Base-by-base conservation (phyloP, 2,329 filamentous ascomycete species). In the Fusarium verrucosum region DNA sequence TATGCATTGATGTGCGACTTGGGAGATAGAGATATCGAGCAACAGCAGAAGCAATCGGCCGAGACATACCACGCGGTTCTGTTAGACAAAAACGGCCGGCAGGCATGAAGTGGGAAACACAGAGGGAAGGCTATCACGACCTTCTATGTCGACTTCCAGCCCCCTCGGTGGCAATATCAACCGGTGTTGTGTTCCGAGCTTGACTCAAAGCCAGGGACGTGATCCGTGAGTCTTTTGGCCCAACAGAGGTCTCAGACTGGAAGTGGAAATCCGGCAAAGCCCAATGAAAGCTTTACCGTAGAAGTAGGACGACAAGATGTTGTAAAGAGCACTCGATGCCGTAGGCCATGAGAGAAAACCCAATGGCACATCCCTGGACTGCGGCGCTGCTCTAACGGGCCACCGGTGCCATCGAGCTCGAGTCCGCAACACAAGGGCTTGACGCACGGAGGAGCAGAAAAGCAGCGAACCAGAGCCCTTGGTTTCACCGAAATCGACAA, bases 401-500 rank as follows among this genome's bases (percentile, higher is more conserved):
- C 32, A 38, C 55, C 40, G 30, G 35, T 60, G 35, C 46, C 54
- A 51, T 67, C 37, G 14, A 65, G 46, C 51, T 68, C 60, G 49
- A 53, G 42, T 50, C 56, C 30, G 49, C 51, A 50, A 65, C 30
- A 41, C 51, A 51, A 62, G 58, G 64, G 40, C 50, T 50, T 57
- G 52, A 53, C 42, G 63, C 64, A 70, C 44, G 49, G 64, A 50
- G 55, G 59, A 67, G 60, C 51, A 66, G 32, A 45, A 54, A 46
- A 46, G 50, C 68, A 70, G 56, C 75, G 69, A 77, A 78, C 70
- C 71, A 75, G 28, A 68, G 59, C 67, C 75, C 76, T 67, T 64
- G 72, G 41, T 58, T 66, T 74, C 75, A 78, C 76, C 76, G 76
- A 77, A 71, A 73, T 70, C 71, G 70, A 67, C 73, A 68, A 56